Percentiles rank a stretch among this genome's conserved stretches.
These are phyloP conservation scores for Ceratocystis albifundus DNA, from an alignment of 2,329 filamentous ascomycete genomes.

Conservation along the genomic window DNA sequence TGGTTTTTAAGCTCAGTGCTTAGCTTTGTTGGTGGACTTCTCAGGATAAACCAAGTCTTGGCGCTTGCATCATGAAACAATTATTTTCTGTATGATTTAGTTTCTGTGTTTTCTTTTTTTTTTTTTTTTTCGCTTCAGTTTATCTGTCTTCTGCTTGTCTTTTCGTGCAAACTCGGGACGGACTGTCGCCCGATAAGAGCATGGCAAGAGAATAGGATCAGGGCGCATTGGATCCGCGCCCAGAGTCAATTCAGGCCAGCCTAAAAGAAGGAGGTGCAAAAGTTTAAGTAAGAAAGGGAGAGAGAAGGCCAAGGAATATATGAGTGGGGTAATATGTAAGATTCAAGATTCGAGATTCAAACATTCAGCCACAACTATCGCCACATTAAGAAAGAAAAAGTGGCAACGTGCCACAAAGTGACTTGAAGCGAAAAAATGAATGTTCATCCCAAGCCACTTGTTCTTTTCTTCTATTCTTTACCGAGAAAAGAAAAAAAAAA, in stretches of 20 bases:
- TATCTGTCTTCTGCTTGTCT: not conserved
- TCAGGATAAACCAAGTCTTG: not conserved
- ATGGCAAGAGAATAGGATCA: not conserved
- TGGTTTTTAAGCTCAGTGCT: not conserved
- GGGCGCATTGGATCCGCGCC: not conserved
- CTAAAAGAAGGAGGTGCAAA: no score
- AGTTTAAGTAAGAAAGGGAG: not conserved
- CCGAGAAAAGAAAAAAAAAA: not conserved
- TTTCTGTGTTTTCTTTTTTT: not conserved
- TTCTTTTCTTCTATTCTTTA: not conserved
- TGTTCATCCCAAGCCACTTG: conserved; percentile 2
- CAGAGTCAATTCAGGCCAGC: not conserved
- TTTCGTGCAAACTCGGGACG: not conserved
- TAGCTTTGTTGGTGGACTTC: not conserved
- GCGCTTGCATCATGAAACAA: not conserved
- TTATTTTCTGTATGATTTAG: no score
- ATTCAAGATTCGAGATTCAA: not conserved
- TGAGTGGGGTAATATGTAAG: not conserved
- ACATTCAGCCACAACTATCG: not conserved
- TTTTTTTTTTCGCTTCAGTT: not conserved
- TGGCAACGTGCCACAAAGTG: not conserved
- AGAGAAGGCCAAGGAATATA: not conserved
- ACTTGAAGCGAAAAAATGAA: not conserved
- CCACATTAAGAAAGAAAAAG: not conserved
- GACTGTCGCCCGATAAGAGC: not conserved